Evolutionary conservation across 169 alveolate species (phyloP).

Genomic region (Eimeria necatrix): DNA sequence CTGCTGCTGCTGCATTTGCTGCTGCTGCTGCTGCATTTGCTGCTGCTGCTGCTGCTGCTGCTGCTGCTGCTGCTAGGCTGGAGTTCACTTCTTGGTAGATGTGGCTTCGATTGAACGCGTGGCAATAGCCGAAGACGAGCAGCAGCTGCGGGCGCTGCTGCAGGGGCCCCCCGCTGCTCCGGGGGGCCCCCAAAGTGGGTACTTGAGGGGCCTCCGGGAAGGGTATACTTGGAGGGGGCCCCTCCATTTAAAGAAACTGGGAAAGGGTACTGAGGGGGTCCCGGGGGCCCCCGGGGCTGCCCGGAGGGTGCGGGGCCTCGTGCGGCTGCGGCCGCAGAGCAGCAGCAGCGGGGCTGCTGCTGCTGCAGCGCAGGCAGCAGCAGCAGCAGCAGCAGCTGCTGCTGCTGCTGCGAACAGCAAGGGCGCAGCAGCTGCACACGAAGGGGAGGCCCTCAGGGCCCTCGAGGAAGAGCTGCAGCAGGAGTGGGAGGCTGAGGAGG

Average conservation of each 20-base stretch:
- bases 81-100: conserved; percentile 24
- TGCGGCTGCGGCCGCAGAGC: neutral
- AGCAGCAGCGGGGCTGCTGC: neutral
- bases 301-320: neutral
- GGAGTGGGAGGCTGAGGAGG: conserved; percentile 19
- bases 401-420: neutral
- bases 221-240: conserved; percentile 16
- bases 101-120: conserved; percentile 15
- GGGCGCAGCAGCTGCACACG: neutral
- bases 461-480: conserved; percentile 29
- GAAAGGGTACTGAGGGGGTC: conserved; percentile 22
- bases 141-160: conserved; percentile 24
- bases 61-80: conserved; percentile 51
- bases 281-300: neutral
- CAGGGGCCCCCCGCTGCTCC: neutral
- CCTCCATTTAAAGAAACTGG: conserved; percentile 14
- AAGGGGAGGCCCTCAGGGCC: neutral
- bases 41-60: conserved; percentile 39
- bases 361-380: neutral
- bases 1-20: neutral
- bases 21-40: neutral
- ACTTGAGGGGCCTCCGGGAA: neutral
- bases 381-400: conserved; percentile 32
- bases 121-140: conserved; percentile 10
- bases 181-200: neutral